A percentile compares a stretch with the other conserved stretches of the same genome.
These are phyloP conservation scores for Apocynum venetum DNA, from an alignment of 257 asterid genomes.

Conservation along the genomic window DNA sequence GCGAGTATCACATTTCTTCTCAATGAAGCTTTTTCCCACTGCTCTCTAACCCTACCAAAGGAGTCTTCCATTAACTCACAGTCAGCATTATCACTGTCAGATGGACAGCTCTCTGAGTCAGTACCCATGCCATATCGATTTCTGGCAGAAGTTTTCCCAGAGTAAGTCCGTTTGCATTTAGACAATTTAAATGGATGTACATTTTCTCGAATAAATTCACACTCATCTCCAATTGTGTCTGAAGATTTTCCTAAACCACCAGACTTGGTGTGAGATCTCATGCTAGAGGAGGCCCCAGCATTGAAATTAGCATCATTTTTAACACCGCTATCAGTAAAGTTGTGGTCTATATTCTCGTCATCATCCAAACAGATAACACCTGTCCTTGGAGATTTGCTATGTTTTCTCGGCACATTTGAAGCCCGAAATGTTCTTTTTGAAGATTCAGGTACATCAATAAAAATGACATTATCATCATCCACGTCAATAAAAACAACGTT, in stretches of 20 bases:
- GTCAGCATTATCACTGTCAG: constrained; percentile 50
- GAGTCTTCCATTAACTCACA: constrained; percentile 67
- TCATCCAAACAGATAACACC: constrained; percentile 70
- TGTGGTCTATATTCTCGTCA: constrained; percentile 46
- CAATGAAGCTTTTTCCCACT: constrained; percentile 76
- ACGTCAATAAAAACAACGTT: constrained; percentile 57
- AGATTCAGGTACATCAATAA: constrained; percentile 64
- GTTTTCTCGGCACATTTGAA: constrained; percentile 26
- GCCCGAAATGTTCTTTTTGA: constrained; percentile 29
- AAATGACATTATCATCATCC: constrained; percentile 48
- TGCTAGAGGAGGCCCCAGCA: constrained; percentile 43
- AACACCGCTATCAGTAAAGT: constrained; percentile 21
- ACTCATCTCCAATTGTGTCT: constrained; percentile 32
- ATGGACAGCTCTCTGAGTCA: constrained; percentile 43
- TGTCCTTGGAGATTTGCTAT: constrained; percentile 16
- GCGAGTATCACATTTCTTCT: constrained; percentile 40
- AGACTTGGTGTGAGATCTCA: constrained; percentile 25
- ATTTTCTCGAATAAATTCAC: constrained; percentile 44
- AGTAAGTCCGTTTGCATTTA: constrained; percentile 87
- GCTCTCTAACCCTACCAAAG: constrained; percentile 57
- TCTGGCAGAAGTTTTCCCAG: constrained; percentile 48
- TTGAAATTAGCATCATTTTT: constrained; percentile 20
- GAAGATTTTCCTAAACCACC: constrained; percentile 23
- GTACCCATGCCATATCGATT: constrained; percentile 46
- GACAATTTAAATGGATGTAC: constrained; percentile 68